These are phyloP conservation scores for Epichloe brachyelytri DNA, from an alignment of 2,329 filamentous ascomycete species.

Conservation along the genomic window DNA sequence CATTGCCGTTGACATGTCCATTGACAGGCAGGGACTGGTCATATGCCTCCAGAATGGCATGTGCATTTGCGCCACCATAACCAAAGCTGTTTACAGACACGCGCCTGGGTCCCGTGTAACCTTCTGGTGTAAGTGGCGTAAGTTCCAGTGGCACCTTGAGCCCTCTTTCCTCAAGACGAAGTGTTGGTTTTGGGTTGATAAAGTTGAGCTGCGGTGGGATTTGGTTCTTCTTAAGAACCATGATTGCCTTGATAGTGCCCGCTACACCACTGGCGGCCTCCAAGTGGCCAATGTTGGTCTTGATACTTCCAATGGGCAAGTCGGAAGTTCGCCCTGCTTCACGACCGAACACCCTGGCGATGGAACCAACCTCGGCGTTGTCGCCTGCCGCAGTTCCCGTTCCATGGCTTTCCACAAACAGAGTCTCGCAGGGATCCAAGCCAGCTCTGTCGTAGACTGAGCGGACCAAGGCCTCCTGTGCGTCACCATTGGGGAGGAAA, in stretches of 20 bases:
- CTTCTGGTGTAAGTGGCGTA: not conserved
- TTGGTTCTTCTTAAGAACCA: constrained; percentile 8
- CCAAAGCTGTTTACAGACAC: constrained; percentile 36
- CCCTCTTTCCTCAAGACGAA: constrained; percentile 17
- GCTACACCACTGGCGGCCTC: constrained; percentile 16
- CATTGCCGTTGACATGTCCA: no score
- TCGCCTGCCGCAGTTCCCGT: not conserved
- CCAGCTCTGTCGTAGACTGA: constrained; percentile 11
- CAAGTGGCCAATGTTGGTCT: constrained; percentile 15
- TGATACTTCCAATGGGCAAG: constrained; percentile 15
- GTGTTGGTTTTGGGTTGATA: constrained; percentile 11
- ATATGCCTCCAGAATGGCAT: constrained; percentile 23
- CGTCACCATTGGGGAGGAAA: constrained; percentile 13
- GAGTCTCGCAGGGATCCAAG: no score
- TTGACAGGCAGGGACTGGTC: not conserved
- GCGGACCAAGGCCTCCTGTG: constrained; percentile 13
- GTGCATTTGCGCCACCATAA: constrained; percentile 35
- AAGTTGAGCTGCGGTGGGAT: constrained; percentile 11
- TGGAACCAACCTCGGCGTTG: not conserved
- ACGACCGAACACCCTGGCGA: constrained; percentile 15
- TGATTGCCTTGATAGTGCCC: constrained; percentile 10
- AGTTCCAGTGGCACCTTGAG: constrained; percentile 9
- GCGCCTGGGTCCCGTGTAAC: constrained; percentile 11
- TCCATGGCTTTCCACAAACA: no score
- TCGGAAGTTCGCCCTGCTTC: constrained; percentile 7